phyloP scores from a whole-genome alignment of 2,329 filamentous ascomycete species.

The Ophiostoma sp. region DNA sequence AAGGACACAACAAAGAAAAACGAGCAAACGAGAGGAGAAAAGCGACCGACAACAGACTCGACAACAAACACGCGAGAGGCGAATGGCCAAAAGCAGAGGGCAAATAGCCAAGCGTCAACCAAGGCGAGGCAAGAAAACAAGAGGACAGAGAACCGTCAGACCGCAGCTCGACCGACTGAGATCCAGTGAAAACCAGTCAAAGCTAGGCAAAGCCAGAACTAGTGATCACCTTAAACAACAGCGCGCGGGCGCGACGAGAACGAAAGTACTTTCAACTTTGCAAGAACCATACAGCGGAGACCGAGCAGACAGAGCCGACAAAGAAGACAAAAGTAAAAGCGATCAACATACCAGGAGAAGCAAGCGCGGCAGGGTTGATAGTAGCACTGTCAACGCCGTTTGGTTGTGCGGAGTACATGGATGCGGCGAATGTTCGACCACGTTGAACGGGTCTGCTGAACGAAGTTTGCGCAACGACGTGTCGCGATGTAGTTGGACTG shows the following conservation, averaged over 20 bases:
- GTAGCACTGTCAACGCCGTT: conserved; percentile 82
- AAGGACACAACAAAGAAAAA: conserved; percentile 18
- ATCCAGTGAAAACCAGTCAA: background rate
- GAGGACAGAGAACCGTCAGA: background rate
- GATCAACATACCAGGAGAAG: conserved; percentile 63
- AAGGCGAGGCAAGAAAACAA: background rate
- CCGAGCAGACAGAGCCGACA: too few species aligned
- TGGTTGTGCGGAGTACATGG: conserved; percentile 63
- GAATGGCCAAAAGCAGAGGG: background rate
- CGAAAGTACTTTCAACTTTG: conserved; percentile 4
- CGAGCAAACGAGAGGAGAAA: background rate
- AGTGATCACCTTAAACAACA: background rate
- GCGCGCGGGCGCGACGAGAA: background rate
- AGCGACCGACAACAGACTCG: background rate
- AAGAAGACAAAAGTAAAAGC: background rate
- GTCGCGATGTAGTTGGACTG: conserved; percentile 62
- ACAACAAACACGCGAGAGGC: conserved; percentile 8
- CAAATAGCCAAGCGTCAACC: background rate
- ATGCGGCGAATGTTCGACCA: conserved; percentile 46
- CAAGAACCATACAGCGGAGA: too few species aligned
- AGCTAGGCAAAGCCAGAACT: background rate
- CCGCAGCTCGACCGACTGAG: background rate
- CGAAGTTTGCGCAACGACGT: conserved; percentile 57
- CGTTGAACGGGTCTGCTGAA: conserved; percentile 45
- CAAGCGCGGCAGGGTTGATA: conserved; percentile 87